Conservation (phyloP, 768 basidiomycete genomes). For the Naganishia antarctica region DNA sequence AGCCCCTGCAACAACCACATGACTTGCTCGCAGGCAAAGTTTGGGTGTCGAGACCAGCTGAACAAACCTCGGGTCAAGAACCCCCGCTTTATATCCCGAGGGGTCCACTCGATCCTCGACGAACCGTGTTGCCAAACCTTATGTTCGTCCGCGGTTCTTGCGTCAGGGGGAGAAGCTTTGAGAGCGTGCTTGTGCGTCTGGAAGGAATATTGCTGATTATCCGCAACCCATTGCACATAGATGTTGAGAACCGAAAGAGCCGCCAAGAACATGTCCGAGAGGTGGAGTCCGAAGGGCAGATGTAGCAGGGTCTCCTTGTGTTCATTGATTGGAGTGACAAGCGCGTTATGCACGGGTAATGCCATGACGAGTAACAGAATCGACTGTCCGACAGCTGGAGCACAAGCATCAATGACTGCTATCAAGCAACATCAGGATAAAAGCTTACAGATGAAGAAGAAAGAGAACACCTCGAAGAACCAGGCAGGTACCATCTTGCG, state of each 20-base stretch:
- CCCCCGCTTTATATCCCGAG: slow-evolving; percentile 55
- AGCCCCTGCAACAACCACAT: slow-evolving; percentile 56
- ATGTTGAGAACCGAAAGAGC: slow-evolving; percentile 59
- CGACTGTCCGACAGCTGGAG: slow-evolving; percentile 67
- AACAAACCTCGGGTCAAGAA: slow-evolving; percentile 81
- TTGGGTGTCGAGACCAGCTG: slow-evolving; percentile 84
- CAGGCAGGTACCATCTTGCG: slow-evolving; percentile 58
- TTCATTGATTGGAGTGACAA: slow-evolving; percentile 41
- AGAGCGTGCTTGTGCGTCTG: slow-evolving; percentile 62
- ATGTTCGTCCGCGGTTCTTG: background rate
- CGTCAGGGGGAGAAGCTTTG: slow-evolving; percentile 5
- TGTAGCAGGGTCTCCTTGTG: slow-evolving; percentile 25
- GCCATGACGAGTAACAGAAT: slow-evolving; percentile 66
- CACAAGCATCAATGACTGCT: slow-evolving; percentile 17
- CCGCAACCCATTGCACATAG: slow-evolving; percentile 71
- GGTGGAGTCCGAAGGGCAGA: slow-evolving; percentile 53
- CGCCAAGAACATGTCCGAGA: slow-evolving; percentile 63
- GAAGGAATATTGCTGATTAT: slow-evolving; percentile 85
- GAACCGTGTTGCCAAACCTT: slow-evolving; percentile 14
- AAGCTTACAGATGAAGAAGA: slow-evolving; percentile 64
- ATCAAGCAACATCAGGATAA: background rate
- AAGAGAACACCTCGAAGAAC: slow-evolving; percentile 62
- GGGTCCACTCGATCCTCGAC: slow-evolving; percentile 15
- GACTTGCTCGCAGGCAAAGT: slow-evolving; percentile 81
- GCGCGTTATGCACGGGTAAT: slow-evolving; percentile 46